Base-by-base conservation (phyloP, 441 rosid species). In the Metrosideros polymorpha region DNA sequence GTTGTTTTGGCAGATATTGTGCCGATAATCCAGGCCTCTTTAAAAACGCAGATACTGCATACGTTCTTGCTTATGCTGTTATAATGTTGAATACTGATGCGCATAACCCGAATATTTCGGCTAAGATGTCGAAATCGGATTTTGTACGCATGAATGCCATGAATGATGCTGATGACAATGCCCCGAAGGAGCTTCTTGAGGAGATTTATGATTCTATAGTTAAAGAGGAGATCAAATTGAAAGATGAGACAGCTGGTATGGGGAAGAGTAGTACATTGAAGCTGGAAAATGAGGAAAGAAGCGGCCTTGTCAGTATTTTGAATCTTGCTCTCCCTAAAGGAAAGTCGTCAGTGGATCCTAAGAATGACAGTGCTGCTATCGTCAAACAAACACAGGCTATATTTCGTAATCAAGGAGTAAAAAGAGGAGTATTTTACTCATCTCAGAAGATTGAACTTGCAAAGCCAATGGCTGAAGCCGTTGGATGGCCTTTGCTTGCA, bases 51-150 rank as follows among this genome's bases (percentile, higher is more conserved):
- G 99, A 98, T 87, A 98, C 98, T 85, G 99, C 99, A 75, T 98
- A 98, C 92, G 97, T 98, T 91, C 99, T 98, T 91, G 99, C 99
- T 84, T 98, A 98, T 91, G 97, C 99, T 75, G 99, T 98, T 91
- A 98, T 98, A 89, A 95, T 98, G 99, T 89, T 98, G 91, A 98
- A 98, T 87, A 96, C 99, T 82, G 99, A 98, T 92, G 99, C 99
- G 7, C 99, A 98, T 91, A 98, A 97, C 86, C 98, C 99, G 55
- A 91, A 95, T 96, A 98, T 97, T 87, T 98, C 98, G 97, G 98
- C 99, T 89, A 98, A 98, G 92, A 98, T 98, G 99, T 94, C 99
- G 13, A 98, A 97, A 91, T 92, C 97, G 43, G 99, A 98, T 92
- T 98, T 98, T 90, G 84, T 93, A 85, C 99, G 96, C 82, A 94